These are phyloP conservation scores for Clonostachys solani DNA, from an alignment of 2,329 filamentous ascomycete species.

Conservation along the genomic window DNA sequence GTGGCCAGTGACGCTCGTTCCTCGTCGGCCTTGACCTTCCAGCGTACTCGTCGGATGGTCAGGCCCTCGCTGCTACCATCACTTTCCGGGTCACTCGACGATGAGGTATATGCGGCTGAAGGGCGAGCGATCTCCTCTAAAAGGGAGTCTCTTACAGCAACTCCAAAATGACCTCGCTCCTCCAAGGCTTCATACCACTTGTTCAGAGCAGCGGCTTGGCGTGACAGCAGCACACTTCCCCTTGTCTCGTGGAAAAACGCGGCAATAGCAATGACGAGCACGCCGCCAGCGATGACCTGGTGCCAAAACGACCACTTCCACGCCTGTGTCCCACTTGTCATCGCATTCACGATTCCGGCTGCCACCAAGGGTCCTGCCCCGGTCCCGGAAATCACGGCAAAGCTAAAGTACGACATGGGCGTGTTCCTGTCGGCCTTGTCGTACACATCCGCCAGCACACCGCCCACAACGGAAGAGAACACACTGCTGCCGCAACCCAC, in stretches of 20 bases:
- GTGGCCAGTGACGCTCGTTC: conserved; percentile 62
- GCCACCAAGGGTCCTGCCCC: conserved; percentile 72
- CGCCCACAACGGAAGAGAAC: conserved; percentile 89
- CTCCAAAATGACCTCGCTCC: conserved; percentile 49
- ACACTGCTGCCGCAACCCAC: conserved; percentile 72
- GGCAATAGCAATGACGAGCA: conserved; percentile 57
- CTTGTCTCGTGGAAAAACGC: conserved; percentile 78
- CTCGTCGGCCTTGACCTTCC: conserved; percentile 77
- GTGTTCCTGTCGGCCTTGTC: conserved; percentile 75
- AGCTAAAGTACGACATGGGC: conserved; percentile 88
- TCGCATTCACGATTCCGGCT: conserved; percentile 59
- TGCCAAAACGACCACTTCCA: conserved; percentile 93
- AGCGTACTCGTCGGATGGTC: conserved; percentile 56
- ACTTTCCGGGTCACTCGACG: not conserved
- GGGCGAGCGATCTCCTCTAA: not conserved
- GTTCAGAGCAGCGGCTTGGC: conserved; percentile 72
- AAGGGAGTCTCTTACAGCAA: conserved; percentile 24
- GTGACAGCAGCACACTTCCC: conserved; percentile 72
- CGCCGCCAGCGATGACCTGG: conserved; percentile 66
- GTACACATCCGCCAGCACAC: conserved; percentile 85
- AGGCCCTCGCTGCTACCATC: not conserved
- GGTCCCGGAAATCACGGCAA: conserved; percentile 71
- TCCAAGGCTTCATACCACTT: conserved; percentile 75
- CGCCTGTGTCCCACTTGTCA: conserved; percentile 31
- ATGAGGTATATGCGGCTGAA: not conserved